Percentiles rank a stretch among this genome's conserved stretches.
Evolutionary conservation across 345 rosid species (phyloP).

Genomic region (Noccaea bulbosa): DNA sequence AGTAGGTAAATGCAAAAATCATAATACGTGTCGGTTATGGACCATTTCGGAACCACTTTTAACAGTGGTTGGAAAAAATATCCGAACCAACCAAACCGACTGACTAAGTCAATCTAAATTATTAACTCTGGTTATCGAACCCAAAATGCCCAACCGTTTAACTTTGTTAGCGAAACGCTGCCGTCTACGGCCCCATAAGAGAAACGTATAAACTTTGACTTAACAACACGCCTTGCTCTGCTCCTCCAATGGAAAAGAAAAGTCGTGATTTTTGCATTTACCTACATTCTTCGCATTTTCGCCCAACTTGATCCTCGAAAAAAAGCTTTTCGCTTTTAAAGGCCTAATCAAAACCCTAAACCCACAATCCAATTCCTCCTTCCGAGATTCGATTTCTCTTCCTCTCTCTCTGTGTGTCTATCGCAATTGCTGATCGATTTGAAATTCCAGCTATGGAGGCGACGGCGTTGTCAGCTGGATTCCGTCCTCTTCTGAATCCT

Average conservation of each 20-base stretch:
- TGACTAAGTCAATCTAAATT: no score
- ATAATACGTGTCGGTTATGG: constrained; percentile 4
- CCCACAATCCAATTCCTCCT: constrained; percentile 8
- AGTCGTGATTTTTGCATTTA: constrained; percentile 32
- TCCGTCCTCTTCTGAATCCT: constrained; percentile 34
- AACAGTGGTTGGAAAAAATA: no score
- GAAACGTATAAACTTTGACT: constrained; percentile 40
- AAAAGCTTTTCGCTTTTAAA: constrained; percentile 7
- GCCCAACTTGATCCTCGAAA: background rate
- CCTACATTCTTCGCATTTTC: constrained; percentile 41
- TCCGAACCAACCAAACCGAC: no score
- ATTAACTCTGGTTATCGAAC: no score
- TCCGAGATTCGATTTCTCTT: background rate
- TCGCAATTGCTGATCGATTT: constrained; percentile 2
- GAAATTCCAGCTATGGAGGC: constrained; percentile 33
- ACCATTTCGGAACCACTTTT: constrained; percentile 15
- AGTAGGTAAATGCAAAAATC: background rate
- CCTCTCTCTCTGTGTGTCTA: background rate
- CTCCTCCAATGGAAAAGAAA: constrained; percentile 44
- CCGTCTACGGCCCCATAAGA: background rate
- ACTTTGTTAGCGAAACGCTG: constrained; percentile 12
- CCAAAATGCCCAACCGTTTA: no score
- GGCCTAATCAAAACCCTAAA: constrained; percentile 36
- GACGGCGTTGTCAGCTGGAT: constrained; percentile 37
- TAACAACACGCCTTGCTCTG: constrained; percentile 4